Conservation (phyloP, 495 filamentous ascomycete species). For the Copromyces sp. region DNA sequence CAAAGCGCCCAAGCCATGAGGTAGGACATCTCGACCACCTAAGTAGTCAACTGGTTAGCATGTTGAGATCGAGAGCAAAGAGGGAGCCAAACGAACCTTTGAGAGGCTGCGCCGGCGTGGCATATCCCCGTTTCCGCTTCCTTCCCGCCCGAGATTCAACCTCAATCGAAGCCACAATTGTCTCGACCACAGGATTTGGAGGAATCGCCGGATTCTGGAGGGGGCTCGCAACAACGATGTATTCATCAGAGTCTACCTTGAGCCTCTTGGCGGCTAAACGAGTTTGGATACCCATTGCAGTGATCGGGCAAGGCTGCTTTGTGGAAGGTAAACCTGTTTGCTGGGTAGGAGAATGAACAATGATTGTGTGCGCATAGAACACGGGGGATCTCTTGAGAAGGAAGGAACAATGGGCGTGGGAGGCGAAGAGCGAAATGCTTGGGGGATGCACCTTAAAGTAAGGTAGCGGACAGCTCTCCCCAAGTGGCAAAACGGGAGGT, state of each 20-base stretch:
- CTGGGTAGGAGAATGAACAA: neutral
- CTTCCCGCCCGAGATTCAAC: neutral
- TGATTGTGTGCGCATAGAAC: neutral
- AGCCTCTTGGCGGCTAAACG: neutral
- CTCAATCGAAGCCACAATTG: neutral
- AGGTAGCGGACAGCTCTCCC: neutral
- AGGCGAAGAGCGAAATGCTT: neutral
- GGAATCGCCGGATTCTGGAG: neutral
- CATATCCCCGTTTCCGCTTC: conserved; percentile 7
- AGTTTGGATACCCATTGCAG: neutral
- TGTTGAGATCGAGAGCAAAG: neutral
- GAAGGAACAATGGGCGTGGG: neutral
- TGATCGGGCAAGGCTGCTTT: neutral
- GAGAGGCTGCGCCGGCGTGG: conserved; percentile 8
- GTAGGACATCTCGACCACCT: conserved; percentile 11
- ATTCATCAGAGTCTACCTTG: neutral
- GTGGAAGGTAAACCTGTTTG: neutral
- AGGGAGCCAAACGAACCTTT: conserved; percentile 18
- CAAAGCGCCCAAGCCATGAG: conserved; percentile 30
- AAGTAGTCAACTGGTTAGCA: neutral
- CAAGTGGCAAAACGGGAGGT: neutral
- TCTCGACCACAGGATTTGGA: neutral
- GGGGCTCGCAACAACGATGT: neutral
- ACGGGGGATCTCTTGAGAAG: neutral
- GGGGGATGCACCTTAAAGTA: neutral